These are phyloP conservation scores for Adiantum capillusveneris DNA, from an alignment of 75 land plant genomes.

Conservation along the genomic window DNA sequence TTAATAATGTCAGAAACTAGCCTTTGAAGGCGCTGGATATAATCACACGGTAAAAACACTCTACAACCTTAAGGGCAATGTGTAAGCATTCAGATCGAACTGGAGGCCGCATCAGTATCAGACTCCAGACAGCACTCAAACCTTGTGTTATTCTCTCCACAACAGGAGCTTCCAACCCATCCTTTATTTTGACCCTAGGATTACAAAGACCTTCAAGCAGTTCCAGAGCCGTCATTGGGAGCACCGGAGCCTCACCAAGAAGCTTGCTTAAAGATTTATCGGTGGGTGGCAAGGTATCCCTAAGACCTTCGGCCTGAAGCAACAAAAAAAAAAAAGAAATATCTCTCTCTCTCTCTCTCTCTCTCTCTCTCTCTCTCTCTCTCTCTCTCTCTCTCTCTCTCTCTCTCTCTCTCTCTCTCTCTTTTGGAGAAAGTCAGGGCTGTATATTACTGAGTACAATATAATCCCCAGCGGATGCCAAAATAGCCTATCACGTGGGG, in stretches of 20 bases:
- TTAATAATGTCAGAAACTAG: not conserved
- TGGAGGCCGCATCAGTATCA: conserved; percentile 76
- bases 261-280: conserved; percentile 86
- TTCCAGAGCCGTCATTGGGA: conserved; percentile 61
- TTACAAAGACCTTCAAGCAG: conserved; percentile 64
- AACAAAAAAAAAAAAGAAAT: too few species aligned
- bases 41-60: not conserved
- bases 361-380: not conserved
- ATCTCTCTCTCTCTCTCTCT: not conserved
- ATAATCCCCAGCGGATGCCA: too few species aligned
- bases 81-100: conserved; percentile 63
- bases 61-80: conserved; percentile 76
- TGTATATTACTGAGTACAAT: too few species aligned
- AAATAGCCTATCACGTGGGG: too few species aligned
- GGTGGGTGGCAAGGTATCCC: conserved; percentile 67
- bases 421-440: too few species aligned
- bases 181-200: conserved; percentile 13
- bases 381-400: not conserved
- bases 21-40: conserved; percentile 13
- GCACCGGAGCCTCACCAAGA: conserved; percentile 77
- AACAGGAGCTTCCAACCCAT: conserved; percentile 23
- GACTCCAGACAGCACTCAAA: conserved; percentile 86
- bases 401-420: not conserved
- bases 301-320: conserved; percentile 67
- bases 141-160: conserved; percentile 94